These are phyloP conservation scores for Limonomyces culmigenus DNA, from an alignment of 1,284 basidiomycete genomes.

Conservation along the genomic window DNA sequence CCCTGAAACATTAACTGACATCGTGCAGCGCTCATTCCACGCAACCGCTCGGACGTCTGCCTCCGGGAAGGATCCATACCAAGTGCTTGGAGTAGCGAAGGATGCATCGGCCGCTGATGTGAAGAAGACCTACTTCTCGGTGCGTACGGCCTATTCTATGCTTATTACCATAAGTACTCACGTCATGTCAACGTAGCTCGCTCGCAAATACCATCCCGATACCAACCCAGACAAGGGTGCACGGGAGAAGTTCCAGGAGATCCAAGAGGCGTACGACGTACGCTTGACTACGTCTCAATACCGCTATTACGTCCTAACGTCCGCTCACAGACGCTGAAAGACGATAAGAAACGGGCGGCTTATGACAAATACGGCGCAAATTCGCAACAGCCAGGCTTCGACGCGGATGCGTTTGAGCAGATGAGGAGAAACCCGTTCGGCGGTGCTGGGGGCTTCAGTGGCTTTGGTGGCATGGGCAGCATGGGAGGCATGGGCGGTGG, in stretches of 20 bases:
- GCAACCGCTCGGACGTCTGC: conserved; percentile 36
- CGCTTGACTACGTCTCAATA: conserved; percentile 14
- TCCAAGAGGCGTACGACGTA: conserved; percentile 95
- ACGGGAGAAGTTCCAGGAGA: conserved; percentile 90
- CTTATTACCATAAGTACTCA: no score
- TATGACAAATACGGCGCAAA: conserved; percentile 94
- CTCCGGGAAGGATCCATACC: conserved; percentile 77
- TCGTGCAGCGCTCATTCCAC: conserved; percentile 56
- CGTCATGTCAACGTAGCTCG: conserved; percentile 41
- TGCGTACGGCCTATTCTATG: conserved; percentile 23
- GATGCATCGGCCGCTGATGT: conserved; percentile 82
- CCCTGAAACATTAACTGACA: no score
- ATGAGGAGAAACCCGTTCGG: conserved; percentile 22
- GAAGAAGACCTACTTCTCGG: conserved; percentile 93
- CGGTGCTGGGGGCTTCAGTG: conserved; percentile 20
- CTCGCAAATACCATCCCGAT: conserved; percentile 96
- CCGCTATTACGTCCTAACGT: conserved; percentile 5
- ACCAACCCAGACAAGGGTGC: conserved; percentile 88
- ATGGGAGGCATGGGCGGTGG: conserved; percentile 44
- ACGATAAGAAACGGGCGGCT: conserved; percentile 84
- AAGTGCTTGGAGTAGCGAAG: conserved; percentile 75
- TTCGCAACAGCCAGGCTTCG: conserved; percentile 87
- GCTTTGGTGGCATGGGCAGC: conserved; percentile 34
- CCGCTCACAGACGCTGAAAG: conserved; percentile 62
- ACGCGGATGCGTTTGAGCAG: conserved; percentile 61